Evolutionary conservation across 768 basidiomycete species (phyloP).

Genomic region (Mycena indigotica): DNA sequence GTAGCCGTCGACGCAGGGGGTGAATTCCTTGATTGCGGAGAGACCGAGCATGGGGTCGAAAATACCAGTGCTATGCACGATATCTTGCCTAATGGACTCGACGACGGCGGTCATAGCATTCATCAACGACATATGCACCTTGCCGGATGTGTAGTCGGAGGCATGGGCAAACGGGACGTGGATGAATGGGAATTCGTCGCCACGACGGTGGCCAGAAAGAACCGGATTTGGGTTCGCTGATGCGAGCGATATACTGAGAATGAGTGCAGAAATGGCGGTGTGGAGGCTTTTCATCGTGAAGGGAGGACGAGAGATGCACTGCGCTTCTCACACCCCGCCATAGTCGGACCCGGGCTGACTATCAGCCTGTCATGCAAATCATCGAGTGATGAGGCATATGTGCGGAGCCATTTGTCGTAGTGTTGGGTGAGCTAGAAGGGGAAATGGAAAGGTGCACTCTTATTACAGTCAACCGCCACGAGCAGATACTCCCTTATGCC

Average conservation of each 20-base stretch:
- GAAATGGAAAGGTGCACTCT: no score
- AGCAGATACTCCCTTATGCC: no score
- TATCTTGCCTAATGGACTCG: conserved; percentile 9
- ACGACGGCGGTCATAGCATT: conserved; percentile 16
- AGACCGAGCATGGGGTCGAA: conserved; percentile 17
- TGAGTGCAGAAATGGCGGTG: no score
- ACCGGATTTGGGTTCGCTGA: background rate
- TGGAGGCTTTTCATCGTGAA: background rate
- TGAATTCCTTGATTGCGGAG: conserved; percentile 7
- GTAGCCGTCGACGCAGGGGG: conserved; percentile 15
- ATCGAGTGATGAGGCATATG: no score
- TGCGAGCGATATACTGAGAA: background rate
- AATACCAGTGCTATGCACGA: conserved; percentile 10
- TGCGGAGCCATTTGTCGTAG: no score
- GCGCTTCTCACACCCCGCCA: no score
- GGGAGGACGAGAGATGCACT: background rate
- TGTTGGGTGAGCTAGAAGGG: no score
- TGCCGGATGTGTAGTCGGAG: conserved; percentile 17
- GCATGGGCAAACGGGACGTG: conserved; percentile 14
- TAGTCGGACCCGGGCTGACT: no score
- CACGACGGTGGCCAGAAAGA: background rate
- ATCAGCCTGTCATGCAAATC: no score
- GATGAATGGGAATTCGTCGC: conserved; percentile 17
- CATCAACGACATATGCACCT: conserved; percentile 20
- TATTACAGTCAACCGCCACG: no score